Base-by-base conservation (phyloP, 108 stramenopile species). In the Mediolabrus comicus region DNA sequence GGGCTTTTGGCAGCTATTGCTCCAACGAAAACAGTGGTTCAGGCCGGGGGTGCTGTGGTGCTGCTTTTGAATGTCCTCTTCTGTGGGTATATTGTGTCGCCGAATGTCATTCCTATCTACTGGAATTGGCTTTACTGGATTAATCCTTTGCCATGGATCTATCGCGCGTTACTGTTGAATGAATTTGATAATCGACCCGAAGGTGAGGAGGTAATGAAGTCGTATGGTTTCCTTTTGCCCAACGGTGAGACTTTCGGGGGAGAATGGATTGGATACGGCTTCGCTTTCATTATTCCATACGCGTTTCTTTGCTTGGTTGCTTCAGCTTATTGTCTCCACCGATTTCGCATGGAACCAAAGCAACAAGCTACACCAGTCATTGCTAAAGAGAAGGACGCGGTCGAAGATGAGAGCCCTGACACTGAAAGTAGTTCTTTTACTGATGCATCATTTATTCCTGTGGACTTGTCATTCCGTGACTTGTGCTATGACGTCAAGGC, bases 251-350 rank as follows among this genome's bases (percentile, higher is more conserved):
- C 62, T 1, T 88, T 82, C 53, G 56, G 54, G n/a, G 66, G 59
- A 49, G 80, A 80, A 43, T 91, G 90, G 90, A 78, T 91, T 27
- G 71, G 53, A 19, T 91, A 77, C 34, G 77, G 79, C 9, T 88
- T 84, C 36, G 68, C 67, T 13, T 91, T 82, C 62, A 60, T 91
- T 58, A 22, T 79, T 12, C 35, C 55, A 2, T 85, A 80, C 62
- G 55, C 77, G 26, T 1, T 84, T 0, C 0, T 88, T 0, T 79
- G 80, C 35, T 56, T 82, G 58, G 12, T 79, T 31, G 11, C 60
- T 28, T 84, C 84, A 19, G 84, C 75, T 13, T 25, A 78, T 28
- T 49, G 72, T 46, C 75, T 90, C 28, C 46, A 66, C 22, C 62
- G 35, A 32, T 67, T 73, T 30, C 77, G 72, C 6, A 39, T 77